Evolutionary conservation across 805 yeast genomes (phyloP), one percentile per base, ranked within the genome.

Genomic region (Suhomyces emberorum): DNA sequence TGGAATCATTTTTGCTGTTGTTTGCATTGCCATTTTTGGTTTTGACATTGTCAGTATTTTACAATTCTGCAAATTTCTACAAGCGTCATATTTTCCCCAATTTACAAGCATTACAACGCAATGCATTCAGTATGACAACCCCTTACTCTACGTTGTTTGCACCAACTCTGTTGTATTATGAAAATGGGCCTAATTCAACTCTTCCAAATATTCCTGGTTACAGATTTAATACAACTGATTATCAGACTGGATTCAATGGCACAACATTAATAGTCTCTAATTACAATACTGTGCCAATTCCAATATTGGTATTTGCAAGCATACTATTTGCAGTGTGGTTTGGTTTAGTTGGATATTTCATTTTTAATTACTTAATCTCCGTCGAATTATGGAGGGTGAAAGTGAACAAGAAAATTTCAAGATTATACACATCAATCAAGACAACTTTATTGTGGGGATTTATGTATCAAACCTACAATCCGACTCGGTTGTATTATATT

Each of bases 371-470:
- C 38, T 42, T 68, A 15, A 29, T 55, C 14, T 31, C 50, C 7
- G 16, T 63, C 15, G 39, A 39, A 23, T 34, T 44, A 7, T 45
- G 47, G 42, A 41, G 50, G 14, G 10, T 54, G 2, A 32, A 21
- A 3, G 38, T 36, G 10, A 57, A 45, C 37, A 43, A 43, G 14
- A 57, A 51, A 9, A 45, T 60, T 12, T 35, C 58, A 3, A 54
- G 55, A 41, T 46, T 76, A 4, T 77, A 76, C 46, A 67, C 77
- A 3, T 74, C 79, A 1, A 57, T 74, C 37, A 65, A 61, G 35
- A 55, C 67, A 4, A 66, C 76, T 26, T 58, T 74, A 34, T 36
- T 66, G 3, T 77, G 79, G 79, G 65, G 72, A 3, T 56, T 59
- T 31, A 47, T 63, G 16, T 76, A 75, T 49, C 60, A 64, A 36